Conservation (phyloP, 169 alveolate species). For the Plasmodium knowlesi region DNA sequence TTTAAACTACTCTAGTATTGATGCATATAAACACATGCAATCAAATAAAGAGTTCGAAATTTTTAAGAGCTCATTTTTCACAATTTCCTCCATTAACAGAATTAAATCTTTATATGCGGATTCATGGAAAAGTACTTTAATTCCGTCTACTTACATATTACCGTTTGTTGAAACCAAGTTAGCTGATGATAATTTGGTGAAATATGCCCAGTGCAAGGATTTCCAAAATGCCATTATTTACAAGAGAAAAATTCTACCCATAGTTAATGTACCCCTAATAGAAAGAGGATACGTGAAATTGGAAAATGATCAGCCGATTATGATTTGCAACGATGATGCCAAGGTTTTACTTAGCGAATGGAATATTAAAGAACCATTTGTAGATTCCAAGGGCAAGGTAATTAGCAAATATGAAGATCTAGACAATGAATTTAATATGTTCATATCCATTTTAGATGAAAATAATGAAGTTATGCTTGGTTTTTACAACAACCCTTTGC, state of each 20-base stretch:
- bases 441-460: constrained; percentile 70
- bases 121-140: constrained; percentile 76
- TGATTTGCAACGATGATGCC: constrained; percentile 84
- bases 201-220: constrained; percentile 78
- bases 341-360: constrained; percentile 78
- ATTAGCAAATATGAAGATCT: constrained; percentile 49
- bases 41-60: constrained; percentile 65
- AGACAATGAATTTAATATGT: constrained; percentile 57
- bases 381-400: constrained; percentile 82
- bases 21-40: constrained; percentile 72
- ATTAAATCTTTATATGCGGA: constrained; percentile 80
- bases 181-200: constrained; percentile 74
- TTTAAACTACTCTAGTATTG: constrained; percentile 58
- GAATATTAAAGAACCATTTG: constrained; percentile 81
- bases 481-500: constrained; percentile 80
- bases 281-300: constrained; percentile 80
- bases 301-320: constrained; percentile 82
- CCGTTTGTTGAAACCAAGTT: constrained; percentile 77
- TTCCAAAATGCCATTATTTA: constrained; percentile 73
- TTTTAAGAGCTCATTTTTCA: constrained; percentile 34
- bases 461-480: constrained; percentile 77
- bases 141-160: constrained; percentile 76
- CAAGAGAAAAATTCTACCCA: constrained; percentile 78
- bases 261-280: constrained; percentile 82
- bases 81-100: constrained; percentile 73